These are phyloP conservation scores for Penicillium argentinense DNA, from an alignment of 495 filamentous ascomycete genomes.

Conservation along the genomic window DNA sequence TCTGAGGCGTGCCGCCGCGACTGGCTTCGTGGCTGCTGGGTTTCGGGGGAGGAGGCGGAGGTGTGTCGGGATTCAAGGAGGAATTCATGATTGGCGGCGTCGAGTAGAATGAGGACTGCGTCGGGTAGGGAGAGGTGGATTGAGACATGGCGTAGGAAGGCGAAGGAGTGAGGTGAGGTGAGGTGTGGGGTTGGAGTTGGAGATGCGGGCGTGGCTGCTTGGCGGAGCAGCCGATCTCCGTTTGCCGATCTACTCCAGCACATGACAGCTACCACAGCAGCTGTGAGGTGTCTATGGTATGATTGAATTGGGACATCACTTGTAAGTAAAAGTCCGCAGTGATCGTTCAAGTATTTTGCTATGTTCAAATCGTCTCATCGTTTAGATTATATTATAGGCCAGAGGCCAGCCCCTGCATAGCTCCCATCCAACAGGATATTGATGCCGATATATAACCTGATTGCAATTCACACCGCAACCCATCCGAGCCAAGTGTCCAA, in stretches of 20 bases:
- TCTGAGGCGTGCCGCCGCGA: conserved; percentile 61
- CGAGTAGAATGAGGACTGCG: conserved; percentile 23
- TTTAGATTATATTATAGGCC: neutral
- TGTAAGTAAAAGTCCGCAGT: too few species aligned
- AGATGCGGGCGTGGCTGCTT: conserved; percentile 17
- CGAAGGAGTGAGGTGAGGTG: conserved; percentile 6
- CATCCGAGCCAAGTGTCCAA: too few species aligned
- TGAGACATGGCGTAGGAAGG: conserved; percentile 27
- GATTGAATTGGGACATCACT: too few species aligned
- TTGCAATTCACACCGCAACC: too few species aligned
- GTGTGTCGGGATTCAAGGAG: conserved; percentile 49
- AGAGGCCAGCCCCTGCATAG: too few species aligned
- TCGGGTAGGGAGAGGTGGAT: conserved; percentile 22
- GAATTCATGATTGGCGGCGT: conserved; percentile 29
- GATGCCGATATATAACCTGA: neutral
- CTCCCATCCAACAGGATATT: too few species aligned
- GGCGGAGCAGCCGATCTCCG: conserved; percentile 9
- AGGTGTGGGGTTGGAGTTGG: conserved; percentile 15
- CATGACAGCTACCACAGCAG: too few species aligned
- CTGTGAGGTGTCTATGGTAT: too few species aligned
- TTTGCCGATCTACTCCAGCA: too few species aligned
- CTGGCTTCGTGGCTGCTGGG: conserved; percentile 67
- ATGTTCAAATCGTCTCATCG: neutral
- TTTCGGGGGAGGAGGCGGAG: conserved; percentile 72
- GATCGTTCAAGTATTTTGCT: neutral